Base-by-base conservation (phyloP, 2,329 filamentous ascomycete species). In the Aureobasidium sp. region DNA sequence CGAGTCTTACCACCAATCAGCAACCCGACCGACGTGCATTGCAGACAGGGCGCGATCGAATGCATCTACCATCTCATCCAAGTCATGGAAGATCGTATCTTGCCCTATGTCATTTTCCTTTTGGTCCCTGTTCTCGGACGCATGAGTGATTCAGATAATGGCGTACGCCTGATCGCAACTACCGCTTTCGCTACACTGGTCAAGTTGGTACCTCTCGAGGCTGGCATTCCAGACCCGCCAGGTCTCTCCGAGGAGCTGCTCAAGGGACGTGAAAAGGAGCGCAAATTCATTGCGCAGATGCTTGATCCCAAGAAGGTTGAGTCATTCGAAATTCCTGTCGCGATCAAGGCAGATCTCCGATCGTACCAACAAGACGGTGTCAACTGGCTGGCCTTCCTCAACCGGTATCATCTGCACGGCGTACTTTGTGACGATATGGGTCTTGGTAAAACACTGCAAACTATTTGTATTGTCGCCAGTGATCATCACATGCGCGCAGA, bases 341-440 rank as follows among this genome's bases (percentile, higher is more conserved):
- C 91, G 5, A 99, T 99, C 79, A 97, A 97, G 75, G 95, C 94
- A 0, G 91, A 96, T 70, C 83, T 99, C 57, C 90, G 94, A 66
- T 96, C 92, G 0, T 99, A 99, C 72, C 95, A 99, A 74, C 94
- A 99, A 75, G 94, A 99, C 60, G 94, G 94, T 73, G 93, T 99
- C 71, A 99, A 99, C 72, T 99, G 94, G 94, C 84, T 99, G 57
- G 87, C 95, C 62, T 99, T 99, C 78, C 86, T 99, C 68, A 99
- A 99, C 74, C 92, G 92, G 63, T 99, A 97, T 73, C 93, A 99
- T 70, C 84, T 99, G 1, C 95, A 99, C 69, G 94, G 94, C 53
- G 97, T 99, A 74, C 89, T 99, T 64, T 99, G 94, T 72, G 94
- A 99, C 71, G 94, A 99, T 74, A 99, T 99, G 94, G 94, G 94